Conservation (phyloP, 164 flowering plant species). For the Liquidambar formosana region DNA sequence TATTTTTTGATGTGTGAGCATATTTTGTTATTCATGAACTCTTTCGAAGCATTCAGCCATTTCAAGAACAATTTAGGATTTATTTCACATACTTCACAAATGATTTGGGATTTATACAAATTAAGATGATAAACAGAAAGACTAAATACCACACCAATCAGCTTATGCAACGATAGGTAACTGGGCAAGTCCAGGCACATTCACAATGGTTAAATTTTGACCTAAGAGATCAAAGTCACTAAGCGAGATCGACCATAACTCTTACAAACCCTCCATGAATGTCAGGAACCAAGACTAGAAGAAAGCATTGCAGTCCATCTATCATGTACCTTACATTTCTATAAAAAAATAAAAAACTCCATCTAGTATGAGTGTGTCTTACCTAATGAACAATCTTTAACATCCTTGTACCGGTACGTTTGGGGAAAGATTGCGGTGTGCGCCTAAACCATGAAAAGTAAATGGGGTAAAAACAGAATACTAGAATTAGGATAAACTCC, state of each 20-base stretch:
- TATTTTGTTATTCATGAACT: no score
- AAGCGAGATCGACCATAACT: neutral
- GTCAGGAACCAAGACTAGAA: neutral
- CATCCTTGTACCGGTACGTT: slow-evolving; percentile 31
- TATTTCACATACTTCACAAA: no score
- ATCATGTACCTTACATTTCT: slow-evolving; percentile 3
- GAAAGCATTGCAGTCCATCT: neutral
- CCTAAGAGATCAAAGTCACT: neutral
- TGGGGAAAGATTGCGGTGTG: slow-evolving; percentile 54
- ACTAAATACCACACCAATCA: no score
- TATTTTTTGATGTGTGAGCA: no score
- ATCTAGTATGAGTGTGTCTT: slow-evolving; percentile 13
- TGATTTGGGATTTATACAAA: no score
- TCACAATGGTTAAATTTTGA: neutral
- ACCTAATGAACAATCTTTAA: slow-evolving; percentile 48
- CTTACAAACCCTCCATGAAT: neutral
- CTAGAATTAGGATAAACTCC: neutral
- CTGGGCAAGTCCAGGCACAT: neutral
- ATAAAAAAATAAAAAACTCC: neutral
- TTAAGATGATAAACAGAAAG: no score
- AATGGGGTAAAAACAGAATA: neutral
- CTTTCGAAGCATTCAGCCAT: no score
- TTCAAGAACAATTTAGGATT: no score
- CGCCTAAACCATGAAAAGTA: slow-evolving; percentile 24
- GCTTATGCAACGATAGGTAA: no score